Conservation (phyloP, 108 stramenopile genomes). For the Pseudonitzschia delicatissima region DNA sequence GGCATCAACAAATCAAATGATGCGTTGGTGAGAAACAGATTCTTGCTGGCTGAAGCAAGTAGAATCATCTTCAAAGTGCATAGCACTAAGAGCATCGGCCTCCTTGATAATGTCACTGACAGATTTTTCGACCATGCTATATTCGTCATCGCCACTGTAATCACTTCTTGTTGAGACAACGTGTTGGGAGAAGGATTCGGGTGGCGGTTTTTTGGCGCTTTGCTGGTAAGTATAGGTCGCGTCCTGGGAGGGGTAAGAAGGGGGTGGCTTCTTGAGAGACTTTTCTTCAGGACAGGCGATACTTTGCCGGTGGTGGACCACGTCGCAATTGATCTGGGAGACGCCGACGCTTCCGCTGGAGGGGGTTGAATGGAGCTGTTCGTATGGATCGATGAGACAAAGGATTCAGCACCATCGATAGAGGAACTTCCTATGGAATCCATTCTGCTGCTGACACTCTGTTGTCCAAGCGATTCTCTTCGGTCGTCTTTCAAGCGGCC, state of each 20-base stretch:
- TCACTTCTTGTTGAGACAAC: not conserved
- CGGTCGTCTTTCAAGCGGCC: not conserved
- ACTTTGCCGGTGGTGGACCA: slow-evolving; percentile 1
- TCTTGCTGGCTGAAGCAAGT: slow-evolving; percentile 3
- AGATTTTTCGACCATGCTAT: not conserved
- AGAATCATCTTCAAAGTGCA: not conserved
- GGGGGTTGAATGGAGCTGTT: not conserved
- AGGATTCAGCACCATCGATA: not conserved
- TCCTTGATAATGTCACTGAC: slow-evolving; percentile 5
- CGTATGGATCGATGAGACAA: not conserved
- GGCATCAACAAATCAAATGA: not conserved
- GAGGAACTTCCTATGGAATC: slow-evolving; percentile 9
- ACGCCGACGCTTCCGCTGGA: not conserved
- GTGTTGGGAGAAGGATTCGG: not conserved
- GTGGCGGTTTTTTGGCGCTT: not conserved
- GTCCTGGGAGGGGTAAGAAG: not conserved
- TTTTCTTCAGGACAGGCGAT: not conserved
- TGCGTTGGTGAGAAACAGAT: not conserved
- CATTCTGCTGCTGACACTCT: slow-evolving; percentile 7
- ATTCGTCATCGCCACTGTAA: not conserved
- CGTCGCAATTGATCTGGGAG: not conserved
- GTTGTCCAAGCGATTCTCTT: slow-evolving; percentile 2
- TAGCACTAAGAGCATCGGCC: not conserved
- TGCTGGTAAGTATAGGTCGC: not conserved
- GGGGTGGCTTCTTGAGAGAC: slow-evolving; percentile 1